These are phyloP conservation scores for Lepidium aucheri DNA, from an alignment of 345 rosid genomes.

Conservation along the genomic window DNA sequence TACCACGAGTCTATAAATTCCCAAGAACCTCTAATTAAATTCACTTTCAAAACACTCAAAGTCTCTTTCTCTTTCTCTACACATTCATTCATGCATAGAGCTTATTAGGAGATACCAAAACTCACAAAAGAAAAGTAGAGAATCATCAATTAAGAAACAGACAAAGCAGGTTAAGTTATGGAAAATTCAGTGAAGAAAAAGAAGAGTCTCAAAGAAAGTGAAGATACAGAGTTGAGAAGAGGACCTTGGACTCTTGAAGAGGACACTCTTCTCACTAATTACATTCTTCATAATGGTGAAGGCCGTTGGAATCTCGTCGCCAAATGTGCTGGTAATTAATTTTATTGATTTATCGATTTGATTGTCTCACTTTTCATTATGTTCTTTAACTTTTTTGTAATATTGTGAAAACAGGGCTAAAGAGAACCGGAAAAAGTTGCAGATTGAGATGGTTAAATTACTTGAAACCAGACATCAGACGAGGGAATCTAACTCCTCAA, in stretches of 20 bases:
- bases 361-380: neutral
- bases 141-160: neutral
- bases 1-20: constrained; percentile 20
- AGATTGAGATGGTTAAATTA: constrained; percentile 91
- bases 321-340: constrained; percentile 64
- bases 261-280: constrained; percentile 60
- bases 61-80: neutral
- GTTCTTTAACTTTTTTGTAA: neutral
- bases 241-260: constrained; percentile 89
- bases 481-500: constrained; percentile 79
- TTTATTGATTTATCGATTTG: neutral
- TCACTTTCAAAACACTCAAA: constrained; percentile 20
- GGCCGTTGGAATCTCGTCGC: constrained; percentile 85
- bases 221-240: constrained; percentile 47
- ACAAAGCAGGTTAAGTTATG: neutral
- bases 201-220: constrained; percentile 24
- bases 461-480: constrained; percentile 78
- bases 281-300: constrained; percentile 67
- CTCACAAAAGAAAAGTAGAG: neutral
- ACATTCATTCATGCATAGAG: constrained; percentile 15
- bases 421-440: constrained; percentile 91
- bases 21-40: constrained; percentile 15
- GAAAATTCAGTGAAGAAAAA: constrained; percentile 31
- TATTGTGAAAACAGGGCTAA: constrained; percentile 40
- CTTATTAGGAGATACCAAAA: neutral